Evolutionary conservation across 208 protist species (phyloP).

Genomic region (Acanthamoeba royreba): DNA sequence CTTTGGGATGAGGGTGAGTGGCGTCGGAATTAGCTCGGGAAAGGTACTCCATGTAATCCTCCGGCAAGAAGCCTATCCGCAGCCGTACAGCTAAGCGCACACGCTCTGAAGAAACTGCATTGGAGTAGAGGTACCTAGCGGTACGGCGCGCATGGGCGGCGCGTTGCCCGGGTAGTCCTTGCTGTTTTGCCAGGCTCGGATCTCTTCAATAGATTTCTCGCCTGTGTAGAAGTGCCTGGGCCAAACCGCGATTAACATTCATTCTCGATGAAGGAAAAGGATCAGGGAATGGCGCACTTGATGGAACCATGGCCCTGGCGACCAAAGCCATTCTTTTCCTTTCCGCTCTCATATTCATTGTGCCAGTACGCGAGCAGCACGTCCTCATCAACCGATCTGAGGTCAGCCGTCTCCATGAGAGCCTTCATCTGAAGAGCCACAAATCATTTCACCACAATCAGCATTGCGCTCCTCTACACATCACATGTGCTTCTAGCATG

Average conservation of each 20-base stretch:
- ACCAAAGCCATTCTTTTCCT: neutral
- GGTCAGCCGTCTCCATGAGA: neutral
- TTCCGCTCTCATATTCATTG: neutral
- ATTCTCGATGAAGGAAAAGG: neutral
- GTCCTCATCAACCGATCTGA: neutral
- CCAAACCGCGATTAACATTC: neutral
- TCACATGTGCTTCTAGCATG: neutral
- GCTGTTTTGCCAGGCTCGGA: neutral
- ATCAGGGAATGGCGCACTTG: neutral
- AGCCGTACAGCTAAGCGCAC: neutral
- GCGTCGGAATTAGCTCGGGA: neutral
- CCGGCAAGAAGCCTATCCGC: neutral
- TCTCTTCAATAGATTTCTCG: neutral
- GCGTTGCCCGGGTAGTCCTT: conserved; percentile 7
- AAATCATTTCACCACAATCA: too few relatives aligned
- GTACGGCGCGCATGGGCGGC: conserved; percentile 23
- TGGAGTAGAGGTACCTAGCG: neutral
- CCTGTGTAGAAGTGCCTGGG: neutral
- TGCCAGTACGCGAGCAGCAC: conserved; percentile 6
- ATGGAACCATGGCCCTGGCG: conserved; percentile 23
- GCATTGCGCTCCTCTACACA: too few relatives aligned
- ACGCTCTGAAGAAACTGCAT: neutral
- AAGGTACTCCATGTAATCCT: neutral
- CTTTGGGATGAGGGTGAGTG: neutral
- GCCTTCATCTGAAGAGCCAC: neutral